Conservation (phyloP, 164 flowering plant species). For the Aristolochia fimbriata region DNA sequence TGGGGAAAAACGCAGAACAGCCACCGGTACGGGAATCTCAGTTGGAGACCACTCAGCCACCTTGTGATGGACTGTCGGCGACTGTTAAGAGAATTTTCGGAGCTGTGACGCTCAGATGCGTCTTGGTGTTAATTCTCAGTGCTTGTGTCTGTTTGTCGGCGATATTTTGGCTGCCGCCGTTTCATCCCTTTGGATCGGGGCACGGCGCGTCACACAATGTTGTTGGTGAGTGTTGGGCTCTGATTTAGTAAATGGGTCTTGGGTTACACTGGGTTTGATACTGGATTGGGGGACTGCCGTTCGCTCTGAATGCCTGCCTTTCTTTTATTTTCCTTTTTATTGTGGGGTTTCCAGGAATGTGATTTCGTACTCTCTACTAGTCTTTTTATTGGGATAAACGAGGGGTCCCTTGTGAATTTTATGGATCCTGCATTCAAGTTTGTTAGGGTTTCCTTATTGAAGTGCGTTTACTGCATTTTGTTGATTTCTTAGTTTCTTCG, state of each 20-base stretch:
- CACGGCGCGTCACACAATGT: constrained; percentile 15
- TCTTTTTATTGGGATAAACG: too few species aligned
- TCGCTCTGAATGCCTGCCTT: background rate
- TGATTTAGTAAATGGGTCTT: constrained; percentile 1
- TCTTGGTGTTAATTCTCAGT: constrained; percentile 37
- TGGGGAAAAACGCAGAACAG: constrained; percentile 48
- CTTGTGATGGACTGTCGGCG: constrained; percentile 22
- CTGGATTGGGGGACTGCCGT: constrained; percentile 1
- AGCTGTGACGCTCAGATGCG: constrained; percentile 35
- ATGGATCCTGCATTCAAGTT: too few species aligned
- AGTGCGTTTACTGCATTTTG: too few species aligned
- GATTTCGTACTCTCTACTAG: too few species aligned
- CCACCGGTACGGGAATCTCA: constrained; percentile 8
- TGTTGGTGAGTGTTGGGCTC: constrained; percentile 2
- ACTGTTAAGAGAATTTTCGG: constrained; percentile 12
- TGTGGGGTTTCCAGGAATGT: too few species aligned
- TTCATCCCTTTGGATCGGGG: constrained; percentile 4
- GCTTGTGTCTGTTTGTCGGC: constrained; percentile 35
- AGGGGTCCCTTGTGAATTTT: too few species aligned
- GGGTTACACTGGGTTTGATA: background rate
- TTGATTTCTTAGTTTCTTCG: too few species aligned
- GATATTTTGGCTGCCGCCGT: constrained; percentile 42
- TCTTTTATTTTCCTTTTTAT: background rate
- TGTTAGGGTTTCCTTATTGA: too few species aligned
- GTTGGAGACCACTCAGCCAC: constrained; percentile 9